phyloP scores from a whole-genome alignment of 108 stramenopile genomes.

The Aurantiochytrium sp. region DNA sequence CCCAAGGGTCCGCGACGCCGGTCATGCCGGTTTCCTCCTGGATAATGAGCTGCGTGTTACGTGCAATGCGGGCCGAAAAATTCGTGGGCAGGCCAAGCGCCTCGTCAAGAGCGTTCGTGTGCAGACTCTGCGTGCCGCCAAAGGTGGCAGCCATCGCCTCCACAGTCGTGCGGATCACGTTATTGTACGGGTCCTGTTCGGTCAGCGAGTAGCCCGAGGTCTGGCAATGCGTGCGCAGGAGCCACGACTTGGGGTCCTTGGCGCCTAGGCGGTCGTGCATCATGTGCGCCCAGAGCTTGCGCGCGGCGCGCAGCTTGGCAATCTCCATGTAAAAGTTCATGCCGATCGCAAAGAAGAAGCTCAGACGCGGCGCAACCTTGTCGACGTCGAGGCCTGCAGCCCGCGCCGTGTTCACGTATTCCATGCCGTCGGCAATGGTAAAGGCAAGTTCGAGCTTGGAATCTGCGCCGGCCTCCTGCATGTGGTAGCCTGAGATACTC shows the following conservation, averaged over 20 bases:
- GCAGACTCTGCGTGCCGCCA: conserved; percentile 94
- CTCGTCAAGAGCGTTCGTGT: conserved; percentile 97
- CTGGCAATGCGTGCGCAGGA: conserved; percentile 91
- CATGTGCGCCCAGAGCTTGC: conserved; percentile 80
- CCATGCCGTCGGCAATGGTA: conserved; percentile 74
- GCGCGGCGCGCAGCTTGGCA: conserved; percentile 81
- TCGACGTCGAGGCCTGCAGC: conserved; percentile 71
- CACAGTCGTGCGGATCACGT: conserved; percentile 89
- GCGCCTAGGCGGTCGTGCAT: conserved; percentile 77
- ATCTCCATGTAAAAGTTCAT: conserved; percentile 90
- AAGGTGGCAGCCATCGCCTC: conserved; percentile 94
- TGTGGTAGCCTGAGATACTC: conserved; percentile 92
- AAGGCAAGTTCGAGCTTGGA: conserved; percentile 89
- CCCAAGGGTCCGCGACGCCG: conserved; percentile 82
- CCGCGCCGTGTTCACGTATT: conserved; percentile 44
- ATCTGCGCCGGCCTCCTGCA: conserved; percentile 98
- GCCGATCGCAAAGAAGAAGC: conserved; percentile 94
- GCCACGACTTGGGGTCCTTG: conserved; percentile 74
- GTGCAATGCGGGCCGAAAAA: conserved; percentile 86
- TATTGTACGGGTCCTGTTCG: conserved; percentile 94
- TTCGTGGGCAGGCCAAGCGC: conserved; percentile 92
- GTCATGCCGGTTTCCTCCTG: conserved; percentile 92
- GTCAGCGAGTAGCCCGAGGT: conserved; percentile 89
- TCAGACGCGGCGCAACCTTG: conserved; percentile 83
- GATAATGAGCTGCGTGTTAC: conserved; percentile 91